Evolutionary conservation across 1,284 basidiomycete species (phyloP), one percentile per base, ranked within the genome.

Genomic region (Cryptococcus jaspeensis): DNA sequence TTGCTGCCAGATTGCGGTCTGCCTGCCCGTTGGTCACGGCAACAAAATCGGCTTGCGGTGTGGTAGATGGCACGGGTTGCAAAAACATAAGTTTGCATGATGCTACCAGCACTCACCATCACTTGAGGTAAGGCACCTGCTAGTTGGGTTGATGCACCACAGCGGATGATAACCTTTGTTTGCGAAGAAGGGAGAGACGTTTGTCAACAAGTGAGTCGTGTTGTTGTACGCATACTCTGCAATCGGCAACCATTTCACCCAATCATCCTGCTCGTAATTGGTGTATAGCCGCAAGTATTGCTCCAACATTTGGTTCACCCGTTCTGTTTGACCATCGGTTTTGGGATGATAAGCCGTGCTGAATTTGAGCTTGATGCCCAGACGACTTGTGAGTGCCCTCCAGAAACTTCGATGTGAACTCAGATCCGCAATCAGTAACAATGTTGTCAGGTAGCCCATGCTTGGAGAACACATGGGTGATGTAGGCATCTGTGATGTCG

Each of bases 181-280:
- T 39, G 78, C 75, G 37, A 68, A 77, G 71, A 82, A 82, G 0
- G 81, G 81, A 46, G 56, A 54, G 76, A 11, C 76, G 72, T 7
- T 66, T 59, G 3, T 41, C 3, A 76, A 71, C 1, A 58, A 48
- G 35, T 71, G 38, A 61, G 51, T 49, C 71, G 80, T 18, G 66
- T 81, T 82, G 62, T 83, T 83, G 65, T 79, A 81, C 0, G 72
- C 67, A 56, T 83, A 84, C 61, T 81, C 77, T 0, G 79, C 80
- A 6, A 81, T 55, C 0, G 79, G 74, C 0, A 84, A 71, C 16
- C 76, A 76, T 3, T 77, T 9, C 0, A 66, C 59, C 83, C 82
- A 84, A 7, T 82, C 76, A 23, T 68, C 65, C 55, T 84, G 81
- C 23, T 80, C 66, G 37, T 74, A 64, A 20, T 78, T 71, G 3